Evolutionary conservation across 139 green algal genomes (phyloP), one percentile per base, ranked within the genome.

Genomic region (Yamagishiella unicocca): DNA sequence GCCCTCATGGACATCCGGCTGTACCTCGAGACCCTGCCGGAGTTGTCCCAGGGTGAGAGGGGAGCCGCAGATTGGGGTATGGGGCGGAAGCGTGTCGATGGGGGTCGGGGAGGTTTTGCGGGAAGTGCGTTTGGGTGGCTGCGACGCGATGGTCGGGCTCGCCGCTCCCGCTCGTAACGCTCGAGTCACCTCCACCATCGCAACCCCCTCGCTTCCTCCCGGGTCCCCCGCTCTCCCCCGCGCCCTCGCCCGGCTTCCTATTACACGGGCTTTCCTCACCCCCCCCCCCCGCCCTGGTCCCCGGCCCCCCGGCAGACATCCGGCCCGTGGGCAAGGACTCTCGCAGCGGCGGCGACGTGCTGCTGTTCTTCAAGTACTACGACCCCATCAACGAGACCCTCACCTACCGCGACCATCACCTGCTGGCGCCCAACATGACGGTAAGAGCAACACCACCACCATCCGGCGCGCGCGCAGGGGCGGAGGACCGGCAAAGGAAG

Each of bases 291-390:
- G 58, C 58, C 58, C 58, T 10, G 62, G 9, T 4, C 27, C 22
- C 50, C 50, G 50, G 14, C 50, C 50, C 50, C 14, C 12, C n/a
- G n/a, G n/a, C n/a, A n/a, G n/a, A n/a, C n/a, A n/a, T 55, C 21
- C 62, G 8, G 25, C 4, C 68, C 35, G 68, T 76, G 68, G 22
- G 33, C 33, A 45, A 53, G 12, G 35, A 78, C 70, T 38, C 42
- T 19, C 25, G 19, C 43, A 2, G 37, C 37, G 37, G 76, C 43
- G 62, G 43, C n/a, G 21, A 66, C 19, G 33, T 98, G 61, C 91
- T 99, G 62, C 88, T 99, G 24, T 99, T 99, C 88, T 90, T 99
- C 90, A 99, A 99, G 94, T 83, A 95, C 35, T 99, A 97, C 70
- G 93, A 98, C 83, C 92, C 91, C 5, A 54, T 91, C 29, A 42